Evolutionary conservation across 352 stramenopile species (phyloP).

Genomic region (Globisporangium okanoganense): DNA sequence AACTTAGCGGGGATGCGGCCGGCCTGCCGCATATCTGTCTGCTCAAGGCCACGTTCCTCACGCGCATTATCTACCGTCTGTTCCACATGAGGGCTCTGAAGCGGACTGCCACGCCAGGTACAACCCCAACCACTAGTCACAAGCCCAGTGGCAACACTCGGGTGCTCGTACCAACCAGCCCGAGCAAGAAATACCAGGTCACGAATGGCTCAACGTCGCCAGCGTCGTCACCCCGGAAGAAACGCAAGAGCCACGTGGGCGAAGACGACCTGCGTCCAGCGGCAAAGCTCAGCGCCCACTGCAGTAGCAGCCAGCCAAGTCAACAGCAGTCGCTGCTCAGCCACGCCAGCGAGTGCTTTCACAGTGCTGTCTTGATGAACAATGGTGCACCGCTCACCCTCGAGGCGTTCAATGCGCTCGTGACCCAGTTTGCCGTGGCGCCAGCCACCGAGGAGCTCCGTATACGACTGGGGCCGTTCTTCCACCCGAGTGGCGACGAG

Average conservation of each 20-base stretch:
- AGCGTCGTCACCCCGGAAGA: slow-evolving; percentile 11
- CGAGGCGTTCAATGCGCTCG: slow-evolving; percentile 48
- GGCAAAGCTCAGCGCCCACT: not conserved
- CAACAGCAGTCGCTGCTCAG: slow-evolving; percentile 3
- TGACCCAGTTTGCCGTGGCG: slow-evolving; percentile 31
- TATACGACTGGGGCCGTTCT: slow-evolving; percentile 38
- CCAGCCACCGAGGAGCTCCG: slow-evolving; percentile 30
- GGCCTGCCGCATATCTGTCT: slow-evolving; percentile 30
- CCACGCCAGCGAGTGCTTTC: slow-evolving; percentile 19
- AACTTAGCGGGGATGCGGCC: not conserved
- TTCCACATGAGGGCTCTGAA: slow-evolving; percentile 32
- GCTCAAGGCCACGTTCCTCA: slow-evolving; percentile 51
- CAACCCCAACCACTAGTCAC: slow-evolving; percentile 12
- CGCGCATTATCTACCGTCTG: slow-evolving; percentile 41
- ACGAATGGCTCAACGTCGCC: slow-evolving; percentile 5
- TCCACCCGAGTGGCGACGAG: slow-evolving; percentile 51
- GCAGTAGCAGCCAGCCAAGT: not conserved
- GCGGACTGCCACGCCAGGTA: slow-evolving; percentile 3
- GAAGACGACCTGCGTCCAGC: not conserved
- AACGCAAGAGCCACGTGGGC: slow-evolving; percentile 5
- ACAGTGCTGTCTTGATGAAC: slow-evolving; percentile 25
- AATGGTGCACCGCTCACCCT: slow-evolving; percentile 34
- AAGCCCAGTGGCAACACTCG: slow-evolving; percentile 9
- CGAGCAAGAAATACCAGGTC: slow-evolving; percentile 4
- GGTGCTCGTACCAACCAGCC: not conserved